Evolutionary conservation across 1,284 basidiomycete species (phyloP), one percentile per base, ranked within the genome.

Genomic region (Vanrija sp.): DNA sequence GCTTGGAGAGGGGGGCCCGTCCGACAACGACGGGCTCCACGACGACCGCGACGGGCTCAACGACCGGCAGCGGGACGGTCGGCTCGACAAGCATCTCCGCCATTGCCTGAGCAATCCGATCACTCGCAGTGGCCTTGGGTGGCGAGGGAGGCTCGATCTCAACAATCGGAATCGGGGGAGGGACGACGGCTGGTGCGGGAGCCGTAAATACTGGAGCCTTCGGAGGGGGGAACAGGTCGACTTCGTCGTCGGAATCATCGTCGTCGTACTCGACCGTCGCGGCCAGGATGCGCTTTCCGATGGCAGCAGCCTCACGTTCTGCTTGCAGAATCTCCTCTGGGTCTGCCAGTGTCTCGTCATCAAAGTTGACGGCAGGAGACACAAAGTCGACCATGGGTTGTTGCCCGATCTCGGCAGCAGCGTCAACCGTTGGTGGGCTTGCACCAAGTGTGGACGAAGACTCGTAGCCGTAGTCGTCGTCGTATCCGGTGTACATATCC

Each of bases 261-360:
- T 57, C 55, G 16, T 57, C 55, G 22, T 61, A 61, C 42, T 61
- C 59, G 20, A 61, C 37, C 4, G 59, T 59, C 12, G 54, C 48
- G 3, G 57, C 57, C 16, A 59, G 44, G 45, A 59, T 56, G 18
- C 57, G 57, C 42, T 56, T 54, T 2, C 57, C 57, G 25, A 59
- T 55, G 0, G 45, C 51, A 10, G 43, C 50, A 1, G 55, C 51
- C 18, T 57, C 50, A 15, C 37, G 46, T 37, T 52, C 51, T 1
- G 51, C 55, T n/a, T 22, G n/a, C 15, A 44, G 41, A 37, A 57
- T 53, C 41, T 57, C 55, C 2, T 42, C 31, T 3, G 41, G 31
- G 19, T 43, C 27, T 15, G 43, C 37, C 5, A 39, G n/a, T 4
- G n/a, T 12, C 5, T 53, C 48, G 3, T 55, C 51, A 12, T 50